phyloP scores from a whole-genome alignment of 164 flowering plant genomes.

The Liquidambar formosana region DNA sequence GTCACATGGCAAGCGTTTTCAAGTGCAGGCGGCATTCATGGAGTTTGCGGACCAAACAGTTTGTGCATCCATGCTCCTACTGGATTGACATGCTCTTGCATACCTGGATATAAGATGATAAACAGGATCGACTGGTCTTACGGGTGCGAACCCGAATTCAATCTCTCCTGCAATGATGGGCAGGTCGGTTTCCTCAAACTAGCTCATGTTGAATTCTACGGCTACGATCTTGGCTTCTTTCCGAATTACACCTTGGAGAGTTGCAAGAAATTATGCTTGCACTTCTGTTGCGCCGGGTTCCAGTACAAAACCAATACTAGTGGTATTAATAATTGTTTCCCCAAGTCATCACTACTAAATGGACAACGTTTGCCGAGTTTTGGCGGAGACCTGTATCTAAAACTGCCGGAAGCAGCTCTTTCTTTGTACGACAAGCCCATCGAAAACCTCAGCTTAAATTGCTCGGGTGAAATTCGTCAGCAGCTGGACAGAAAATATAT shows the following conservation, averaged over 20 bases:
- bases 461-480: neutral
- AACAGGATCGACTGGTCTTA: constrained; percentile 12
- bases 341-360: constrained; percentile 12
- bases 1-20: constrained; percentile 12
- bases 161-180: neutral
- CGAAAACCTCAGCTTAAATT: neutral
- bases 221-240: constrained; percentile 1
- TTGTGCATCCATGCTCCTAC: neutral
- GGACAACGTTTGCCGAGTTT: constrained; percentile 4
- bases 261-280: constrained; percentile 17
- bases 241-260: constrained; percentile 1
- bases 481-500: neutral
- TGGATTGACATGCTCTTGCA: constrained; percentile 9
- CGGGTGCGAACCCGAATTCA: constrained; percentile 21
- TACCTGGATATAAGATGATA: constrained; percentile 10
- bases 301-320: neutral
- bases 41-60: constrained; percentile 14
- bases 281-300: constrained; percentile 21
- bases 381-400: neutral
- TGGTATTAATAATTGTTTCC: constrained; percentile 15
- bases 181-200: neutral
- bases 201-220: constrained; percentile 5
- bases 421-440: neutral
- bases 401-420: neutral
- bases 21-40: constrained; percentile 6